Evolutionary conservation across 441 rosid species (phyloP), one percentile per base, ranked within the genome.

Genomic region (Gossypium armourianum): DNA sequence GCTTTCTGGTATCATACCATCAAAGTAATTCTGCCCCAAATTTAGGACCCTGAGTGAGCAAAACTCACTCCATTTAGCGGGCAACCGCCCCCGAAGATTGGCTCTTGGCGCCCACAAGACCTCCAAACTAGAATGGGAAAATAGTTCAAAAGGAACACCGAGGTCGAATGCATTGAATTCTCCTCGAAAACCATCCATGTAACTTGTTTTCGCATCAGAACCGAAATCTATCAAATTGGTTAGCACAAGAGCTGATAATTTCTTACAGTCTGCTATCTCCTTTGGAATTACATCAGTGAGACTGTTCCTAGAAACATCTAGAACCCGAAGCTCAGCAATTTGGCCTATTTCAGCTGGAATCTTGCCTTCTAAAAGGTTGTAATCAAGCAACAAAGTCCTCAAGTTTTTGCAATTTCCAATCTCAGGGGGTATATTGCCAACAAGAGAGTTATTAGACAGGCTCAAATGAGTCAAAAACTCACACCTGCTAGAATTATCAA

Each of bases 101-200:
- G 86, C 90, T 54, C 93, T 81, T 0, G 93, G 90, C 13, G 88
- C 90, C 93, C 90, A 86, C 66, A 88, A 68, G 70, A 88, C 77
- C 86, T 84, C 83, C 71, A 88, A 60, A 55, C 72, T 74, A 5
- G 81, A 77, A 52, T 78, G 82, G 70, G 50, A 62, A 68, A 80
- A 62, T 60, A 88, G 60, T 70, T 81, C 83, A n/a, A 26, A 53
- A 26, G 93, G 89, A 53, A 88, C 15, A 1, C 76, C 81, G 8
- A 80, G 84, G 1, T 75, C 78, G 65, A 88, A 88, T 52, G 90
- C 88, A 70, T 83, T 88, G 80, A 88, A 88, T 58, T 88, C 93
- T 53, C 83, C 78, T 32, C 79, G 75, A 55, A 19, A 65, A 65
- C 69, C 75, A 45, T 73, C 74, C 67, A 45, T 13, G 43, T 55